Base-by-base conservation (phyloP, 495 filamentous ascomycete species). In the Platismatia glauca region DNA sequence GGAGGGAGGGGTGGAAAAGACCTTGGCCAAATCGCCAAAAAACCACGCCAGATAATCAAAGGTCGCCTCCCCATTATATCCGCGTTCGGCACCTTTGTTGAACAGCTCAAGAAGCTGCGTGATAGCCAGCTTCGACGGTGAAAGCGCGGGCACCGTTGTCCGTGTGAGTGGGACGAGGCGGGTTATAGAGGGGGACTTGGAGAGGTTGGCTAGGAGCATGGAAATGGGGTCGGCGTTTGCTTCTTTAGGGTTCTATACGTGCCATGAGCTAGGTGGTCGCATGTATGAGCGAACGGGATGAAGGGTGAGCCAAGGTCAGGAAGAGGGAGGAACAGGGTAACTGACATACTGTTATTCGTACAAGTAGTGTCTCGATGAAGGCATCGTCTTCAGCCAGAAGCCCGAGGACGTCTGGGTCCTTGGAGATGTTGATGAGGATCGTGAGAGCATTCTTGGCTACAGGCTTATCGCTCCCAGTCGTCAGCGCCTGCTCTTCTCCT, bases 61-160 rank as follows among this genome's bases (percentile, higher is more conserved):
- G 71, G 89, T 83, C 66, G 91, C 90, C n/a, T 87, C 61, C 68
- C 89, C 86, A 76, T 97, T 98, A 70, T 92, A 89, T 4, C 77
- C 75, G 1, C 86, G 87, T 61, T 89, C 86, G 5, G 88, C 84
- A 16, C 92, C 92, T 74, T 90, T 91, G 61, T 97, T 95, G 71
- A 97, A 98, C 69, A 93, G 87, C 71, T 96, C 94, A 68, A 97
- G 86, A 24, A 97, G 76, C 70, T 97, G 95, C 71, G 96, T 90
- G 57, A 97, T 83, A 16, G 87, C 88, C 48, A 84, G 77, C 37
- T 85, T 78, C 6, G 88, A 87, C 7, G 71, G 78, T 5, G 91
- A 91, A 27, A 87, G 76, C 29, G 75, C 73, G 8, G 87, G 86
- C 43, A 69, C 58, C 13, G 83, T 72, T 13, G 75, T 66, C 56